Evolutionary conservation across 352 stramenopile species (phyloP).

Genomic region (Pythium monospermum): DNA sequence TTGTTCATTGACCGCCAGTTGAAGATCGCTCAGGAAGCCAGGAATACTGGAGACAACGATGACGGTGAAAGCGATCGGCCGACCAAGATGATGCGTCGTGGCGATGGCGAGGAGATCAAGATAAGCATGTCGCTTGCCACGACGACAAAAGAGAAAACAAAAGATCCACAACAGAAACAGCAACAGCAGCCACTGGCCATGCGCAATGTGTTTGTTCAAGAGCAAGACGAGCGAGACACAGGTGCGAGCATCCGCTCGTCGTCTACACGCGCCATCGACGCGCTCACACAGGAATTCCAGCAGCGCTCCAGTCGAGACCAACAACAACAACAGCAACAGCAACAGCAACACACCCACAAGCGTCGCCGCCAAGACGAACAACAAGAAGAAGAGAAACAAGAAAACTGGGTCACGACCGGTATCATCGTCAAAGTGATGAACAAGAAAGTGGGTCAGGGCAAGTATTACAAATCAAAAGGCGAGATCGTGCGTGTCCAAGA

Average conservation of each 20-base stretch:
- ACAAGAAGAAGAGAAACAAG: conserved; percentile 49
- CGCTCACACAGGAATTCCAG: conserved; percentile 21
- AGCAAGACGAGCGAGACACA: not conserved
- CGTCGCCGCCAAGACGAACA: conserved; percentile 45
- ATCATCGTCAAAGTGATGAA: conserved; percentile 95
- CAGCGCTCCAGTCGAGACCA: conserved; percentile 4
- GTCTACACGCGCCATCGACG: conserved; percentile 15
- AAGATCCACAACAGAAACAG: not conserved
- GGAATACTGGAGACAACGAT: conserved; percentile 23
- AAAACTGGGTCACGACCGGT: conserved; percentile 88
- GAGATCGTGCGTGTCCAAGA: conserved; percentile 73
- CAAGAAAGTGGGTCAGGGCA: conserved; percentile 85
- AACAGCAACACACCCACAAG: conserved; percentile 18
- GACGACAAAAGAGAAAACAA: not conserved
- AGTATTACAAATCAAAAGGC: conserved; percentile 89
- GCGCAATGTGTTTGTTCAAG: conserved; percentile 10
- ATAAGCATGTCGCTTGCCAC: conserved; percentile 27
- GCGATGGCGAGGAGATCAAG: conserved; percentile 29
- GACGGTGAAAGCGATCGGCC: conserved; percentile 27
- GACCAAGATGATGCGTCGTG: conserved; percentile 53
- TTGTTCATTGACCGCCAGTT: conserved; percentile 75
- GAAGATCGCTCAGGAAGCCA: conserved; percentile 47
- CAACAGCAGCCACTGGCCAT: not conserved
- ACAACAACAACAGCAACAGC: no score
- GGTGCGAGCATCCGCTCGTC: not conserved